These are phyloP conservation scores for Boletellus ananas DNA, from an alignment of 768 basidiomycete species.

Conservation along the genomic window DNA sequence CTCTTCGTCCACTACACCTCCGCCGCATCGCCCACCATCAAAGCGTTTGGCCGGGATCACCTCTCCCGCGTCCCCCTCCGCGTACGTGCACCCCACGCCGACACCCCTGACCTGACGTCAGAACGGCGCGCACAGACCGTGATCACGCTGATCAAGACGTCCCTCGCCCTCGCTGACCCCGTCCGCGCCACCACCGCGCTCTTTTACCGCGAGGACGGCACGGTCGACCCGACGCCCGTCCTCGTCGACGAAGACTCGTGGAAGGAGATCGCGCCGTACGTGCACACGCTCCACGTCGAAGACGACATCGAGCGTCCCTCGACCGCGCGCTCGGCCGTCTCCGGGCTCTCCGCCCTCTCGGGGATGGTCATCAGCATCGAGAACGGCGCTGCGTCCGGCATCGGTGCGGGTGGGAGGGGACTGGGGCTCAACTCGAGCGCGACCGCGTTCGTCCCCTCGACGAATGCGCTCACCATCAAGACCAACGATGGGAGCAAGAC, in stretches of 20 bases:
- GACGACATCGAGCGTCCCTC: slow-evolving; percentile 22
- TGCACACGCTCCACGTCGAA: slow-evolving; percentile 31
- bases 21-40: slow-evolving; percentile 14
- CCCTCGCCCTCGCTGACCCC: slow-evolving; percentile 18
- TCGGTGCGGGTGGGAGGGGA: not conserved
- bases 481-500: slow-evolving; percentile 16
- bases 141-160: slow-evolving; percentile 22
- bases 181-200: slow-evolving; percentile 20
- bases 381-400: not conserved
- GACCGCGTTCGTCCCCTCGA: slow-evolving; percentile 21
- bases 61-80: slow-evolving; percentile 32
- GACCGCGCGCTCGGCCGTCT: slow-evolving; percentile 7
- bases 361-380: not conserved
- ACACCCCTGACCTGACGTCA: no score
- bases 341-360: slow-evolving; percentile 8
- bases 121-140: slow-evolving; percentile 18
- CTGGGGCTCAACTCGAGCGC: slow-evolving; percentile 23
- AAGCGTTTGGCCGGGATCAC: slow-evolving; percentile 30
- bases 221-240: slow-evolving; percentile 21
- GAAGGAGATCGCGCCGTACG: slow-evolving; percentile 30
- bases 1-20: slow-evolving; percentile 24
- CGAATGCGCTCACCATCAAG: slow-evolving; percentile 19
- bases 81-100: slow-evolving; percentile 12
- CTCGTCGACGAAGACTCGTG: slow-evolving; percentile 31
- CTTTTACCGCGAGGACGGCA: slow-evolving; percentile 31